Conservation (phyloP, 805 yeast genomes). For the Saccharomycopsis sp. region DNA sequence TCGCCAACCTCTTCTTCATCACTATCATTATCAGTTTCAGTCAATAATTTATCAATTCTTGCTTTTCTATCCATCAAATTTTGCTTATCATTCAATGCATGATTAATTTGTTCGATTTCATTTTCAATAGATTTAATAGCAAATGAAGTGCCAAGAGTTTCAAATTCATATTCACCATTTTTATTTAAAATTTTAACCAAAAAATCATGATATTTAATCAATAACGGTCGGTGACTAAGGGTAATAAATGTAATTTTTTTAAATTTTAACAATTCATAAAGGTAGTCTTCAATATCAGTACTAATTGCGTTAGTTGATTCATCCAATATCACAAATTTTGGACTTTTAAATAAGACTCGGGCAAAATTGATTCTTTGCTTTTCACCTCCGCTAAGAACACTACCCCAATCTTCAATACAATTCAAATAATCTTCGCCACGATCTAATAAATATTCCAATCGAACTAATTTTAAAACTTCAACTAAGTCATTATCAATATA, state of each 20-base stretch:
- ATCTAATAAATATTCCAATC: constrained; percentile 69
- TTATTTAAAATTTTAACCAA: constrained; percentile 60
- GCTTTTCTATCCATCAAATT: constrained; percentile 52
- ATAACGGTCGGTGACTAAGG: constrained; percentile 73
- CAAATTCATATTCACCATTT: constrained; percentile 50
- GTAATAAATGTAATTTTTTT: constrained; percentile 74
- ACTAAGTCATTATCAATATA: constrained; percentile 61
- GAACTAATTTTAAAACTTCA: constrained; percentile 65
- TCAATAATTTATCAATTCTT: constrained; percentile 42
- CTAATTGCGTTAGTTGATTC: constrained; percentile 94
- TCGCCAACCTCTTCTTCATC: constrained; percentile 6
- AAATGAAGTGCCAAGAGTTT: constrained; percentile 57
- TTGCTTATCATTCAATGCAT: constrained; percentile 51
- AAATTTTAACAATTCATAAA: constrained; percentile 67
- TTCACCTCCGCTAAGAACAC: constrained; percentile 94
- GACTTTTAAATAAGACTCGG: constrained; percentile 70
- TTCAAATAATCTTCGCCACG: constrained; percentile 37
- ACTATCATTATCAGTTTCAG: constrained; percentile 9
- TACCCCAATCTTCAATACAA: constrained; percentile 67
- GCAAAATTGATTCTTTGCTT: constrained; percentile 88
- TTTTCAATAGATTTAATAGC: constrained; percentile 63
- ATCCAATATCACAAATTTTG: constrained; percentile 76
- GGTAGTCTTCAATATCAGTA: constrained; percentile 80
- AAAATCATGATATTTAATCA: constrained; percentile 78
- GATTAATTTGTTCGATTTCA: constrained; percentile 63